Base-by-base conservation (phyloP, 371 early-diverging fungal genomes). In the Apophysomyces elegans region DNA sequence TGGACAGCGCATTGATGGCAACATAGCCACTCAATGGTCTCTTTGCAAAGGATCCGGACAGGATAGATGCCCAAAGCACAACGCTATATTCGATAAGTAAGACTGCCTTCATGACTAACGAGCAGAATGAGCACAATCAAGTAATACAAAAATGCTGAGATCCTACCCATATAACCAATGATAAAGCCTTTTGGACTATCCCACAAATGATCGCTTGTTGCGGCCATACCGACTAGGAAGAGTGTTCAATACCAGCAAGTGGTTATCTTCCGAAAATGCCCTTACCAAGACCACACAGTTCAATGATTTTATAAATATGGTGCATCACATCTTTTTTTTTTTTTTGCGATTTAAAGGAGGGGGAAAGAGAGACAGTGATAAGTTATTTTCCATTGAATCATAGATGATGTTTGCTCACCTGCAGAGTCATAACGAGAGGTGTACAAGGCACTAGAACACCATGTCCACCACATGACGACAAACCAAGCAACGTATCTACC, bases 391-490 rank as follows among this genome's bases (percentile, higher is more conserved):
- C 32, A 26, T 26, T 26, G 32, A 26, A 26, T 3, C 32, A 26
- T 26, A 26, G 32, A 26, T 26, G 32, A 45, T 37, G 39, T 26
- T 38, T 0, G 13, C 45, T 35, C 59, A 76, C 76, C 76, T 39
- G 64, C 68, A 37, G 64, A 68, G 16, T 82, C 82, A 61, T 82
- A 82, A 37, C 82, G 72, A 12, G 82, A 75, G 4, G 82, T 77
- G 60, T 82, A 83, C 72, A 86, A 69, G 9, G 86, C 84, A 59
- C 83, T 79, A 1, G 86, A 79, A 43, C 84, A 80, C 84, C 86
- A 86, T 58, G 83, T 83, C 86, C 86, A 86, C 86, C 86, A 86
- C 70, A 86, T 76, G 1, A 86, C 81, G 1, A 83, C 80, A 64
- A 86, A 85, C 86, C 86, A 85, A 14, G 80, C 80, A 37, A 76